Evolutionary conservation across 495 filamentous ascomycete species (phyloP).

Genomic region (Stereocaulon alpinum): DNA sequence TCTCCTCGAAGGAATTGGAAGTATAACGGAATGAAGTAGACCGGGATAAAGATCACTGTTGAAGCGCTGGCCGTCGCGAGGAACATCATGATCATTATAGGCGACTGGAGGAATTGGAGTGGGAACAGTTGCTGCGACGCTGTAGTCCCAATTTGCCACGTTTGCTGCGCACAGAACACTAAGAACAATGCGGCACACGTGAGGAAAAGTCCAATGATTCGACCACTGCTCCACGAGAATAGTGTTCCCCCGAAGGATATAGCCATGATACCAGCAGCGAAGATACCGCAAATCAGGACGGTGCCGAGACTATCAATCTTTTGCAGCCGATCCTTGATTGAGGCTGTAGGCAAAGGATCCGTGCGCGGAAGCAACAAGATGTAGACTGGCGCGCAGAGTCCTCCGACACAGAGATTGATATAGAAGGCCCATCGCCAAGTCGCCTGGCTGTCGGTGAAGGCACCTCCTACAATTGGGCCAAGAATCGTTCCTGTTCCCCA

Average conservation of each 20-base stretch:
- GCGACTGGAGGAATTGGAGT: constrained; percentile 33
- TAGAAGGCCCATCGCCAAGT: constrained; percentile 54
- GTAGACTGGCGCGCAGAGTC: constrained; percentile 41
- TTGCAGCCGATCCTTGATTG: constrained; percentile 28
- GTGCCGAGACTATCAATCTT: constrained; percentile 28
- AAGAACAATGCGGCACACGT: constrained; percentile 19
- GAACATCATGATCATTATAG: constrained; percentile 35
- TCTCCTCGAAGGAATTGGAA: constrained; percentile 38
- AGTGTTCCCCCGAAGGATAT: constrained; percentile 28
- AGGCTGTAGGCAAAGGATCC: constrained; percentile 32
- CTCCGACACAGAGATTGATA: constrained; percentile 49
- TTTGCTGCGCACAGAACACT: constrained; percentile 34
- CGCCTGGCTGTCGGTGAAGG: constrained; percentile 27
- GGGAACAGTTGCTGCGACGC: constrained; percentile 39
- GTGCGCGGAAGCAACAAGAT: constrained; percentile 41
- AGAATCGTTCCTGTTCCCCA: constrained; percentile 41
- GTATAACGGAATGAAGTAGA: constrained; percentile 35
- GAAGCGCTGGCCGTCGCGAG: constrained; percentile 24
- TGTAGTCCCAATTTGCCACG: constrained; percentile 38
- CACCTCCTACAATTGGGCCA: constrained; percentile 34
- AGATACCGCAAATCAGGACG: constrained; percentile 22
- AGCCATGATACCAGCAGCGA: constrained; percentile 23
- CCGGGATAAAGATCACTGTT: constrained; percentile 12
- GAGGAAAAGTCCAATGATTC: constrained; percentile 25
- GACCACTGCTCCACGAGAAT: constrained; percentile 24